phyloP scores from a whole-genome alignment of 768 basidiomycete species.

The Boletus vermiculosoides region DNA sequence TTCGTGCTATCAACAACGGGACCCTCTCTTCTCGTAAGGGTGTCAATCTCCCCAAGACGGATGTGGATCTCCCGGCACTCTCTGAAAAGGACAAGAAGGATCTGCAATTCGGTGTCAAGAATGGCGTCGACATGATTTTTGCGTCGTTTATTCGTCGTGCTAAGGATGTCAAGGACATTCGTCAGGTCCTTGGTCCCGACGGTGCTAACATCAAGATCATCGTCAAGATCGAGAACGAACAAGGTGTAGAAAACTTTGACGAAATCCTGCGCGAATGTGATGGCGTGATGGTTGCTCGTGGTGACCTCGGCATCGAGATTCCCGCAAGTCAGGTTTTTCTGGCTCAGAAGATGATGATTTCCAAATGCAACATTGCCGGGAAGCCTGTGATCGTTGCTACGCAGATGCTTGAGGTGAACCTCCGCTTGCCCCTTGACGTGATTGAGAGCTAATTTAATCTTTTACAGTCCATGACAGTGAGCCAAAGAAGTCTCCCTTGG shows the following conservation, averaged over 20 bases:
- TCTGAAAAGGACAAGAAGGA: conserved; percentile 99
- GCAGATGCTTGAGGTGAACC: conserved; percentile 92
- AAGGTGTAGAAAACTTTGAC: conserved; percentile 98
- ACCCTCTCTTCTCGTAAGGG: conserved; percentile 95
- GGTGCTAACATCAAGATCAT: conserved; percentile 98
- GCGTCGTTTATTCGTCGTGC: conserved; percentile 98
- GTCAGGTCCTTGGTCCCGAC: conserved; percentile 88
- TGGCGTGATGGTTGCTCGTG: conserved; percentile 99
- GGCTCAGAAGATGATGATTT: conserved; percentile 99
- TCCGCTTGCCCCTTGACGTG: background rate
- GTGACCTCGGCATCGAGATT: conserved; percentile 99
- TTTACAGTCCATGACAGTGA: conserved; percentile 89
- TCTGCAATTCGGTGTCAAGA: conserved; percentile 91
- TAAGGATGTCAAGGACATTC: conserved; percentile 92
- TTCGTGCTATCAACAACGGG: conserved; percentile 89
- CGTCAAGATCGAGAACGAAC: conserved; percentile 99
- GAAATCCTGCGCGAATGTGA: conserved; percentile 94
- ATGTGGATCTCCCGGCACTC: conserved; percentile 95
- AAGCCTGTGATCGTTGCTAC: conserved; percentile 99
- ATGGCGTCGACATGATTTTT: conserved; percentile 98
- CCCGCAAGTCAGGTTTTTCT: conserved; percentile 99
- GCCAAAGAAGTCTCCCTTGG: conserved; percentile 9
- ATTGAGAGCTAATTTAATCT: conserved; percentile 10
- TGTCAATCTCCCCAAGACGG: conserved; percentile 97
- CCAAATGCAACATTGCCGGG: conserved; percentile 96